Evolutionary conservation across 1,284 basidiomycete genomes (phyloP).

Genomic region (Ceratobasidium sp.): DNA sequence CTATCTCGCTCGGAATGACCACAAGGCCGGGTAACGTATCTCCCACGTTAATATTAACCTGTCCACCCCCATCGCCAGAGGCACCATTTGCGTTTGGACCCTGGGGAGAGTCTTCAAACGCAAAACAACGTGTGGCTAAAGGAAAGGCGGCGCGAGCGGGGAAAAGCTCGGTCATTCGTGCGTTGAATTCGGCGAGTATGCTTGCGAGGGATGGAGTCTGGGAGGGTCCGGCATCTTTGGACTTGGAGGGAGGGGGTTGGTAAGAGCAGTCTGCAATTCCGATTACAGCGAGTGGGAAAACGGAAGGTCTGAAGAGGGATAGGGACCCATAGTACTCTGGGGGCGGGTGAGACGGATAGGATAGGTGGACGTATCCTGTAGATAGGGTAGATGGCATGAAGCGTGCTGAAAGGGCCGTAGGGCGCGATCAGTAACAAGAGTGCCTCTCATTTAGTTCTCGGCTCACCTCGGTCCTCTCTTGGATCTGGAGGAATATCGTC

Average conservation of each 20-base stretch:
- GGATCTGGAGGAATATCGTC: conserved; percentile 84
- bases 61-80: conserved; percentile 66
- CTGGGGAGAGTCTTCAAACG: conserved; percentile 69
- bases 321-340: conserved; percentile 70
- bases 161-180: conserved; percentile 72
- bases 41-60: conserved; percentile 68
- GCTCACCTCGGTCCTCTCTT: conserved; percentile 80
- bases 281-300: conserved; percentile 83
- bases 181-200: conserved; percentile 76
- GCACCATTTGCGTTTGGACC: conserved; percentile 7
- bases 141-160: conserved; percentile 79
- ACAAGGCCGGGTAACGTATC: conserved; percentile 73
- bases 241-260: conserved; percentile 52
- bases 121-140: conserved; percentile 79
- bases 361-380: conserved; percentile 79
- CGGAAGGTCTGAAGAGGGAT: conserved; percentile 79
- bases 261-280: conserved; percentile 78
- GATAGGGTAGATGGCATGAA: conserved; percentile 86
- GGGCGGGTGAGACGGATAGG: conserved; percentile 77
- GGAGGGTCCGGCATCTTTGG: neutral
- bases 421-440: conserved; percentile 4
- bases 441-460: conserved; percentile 2
- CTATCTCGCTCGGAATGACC: conserved; percentile 82
- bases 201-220: conserved; percentile 67
- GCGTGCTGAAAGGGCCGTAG: conserved; percentile 65